Evolutionary conservation across 305 asterid species (phyloP), one percentile per base, ranked within the genome.

Genomic region (Monarda citriodora): DNA sequence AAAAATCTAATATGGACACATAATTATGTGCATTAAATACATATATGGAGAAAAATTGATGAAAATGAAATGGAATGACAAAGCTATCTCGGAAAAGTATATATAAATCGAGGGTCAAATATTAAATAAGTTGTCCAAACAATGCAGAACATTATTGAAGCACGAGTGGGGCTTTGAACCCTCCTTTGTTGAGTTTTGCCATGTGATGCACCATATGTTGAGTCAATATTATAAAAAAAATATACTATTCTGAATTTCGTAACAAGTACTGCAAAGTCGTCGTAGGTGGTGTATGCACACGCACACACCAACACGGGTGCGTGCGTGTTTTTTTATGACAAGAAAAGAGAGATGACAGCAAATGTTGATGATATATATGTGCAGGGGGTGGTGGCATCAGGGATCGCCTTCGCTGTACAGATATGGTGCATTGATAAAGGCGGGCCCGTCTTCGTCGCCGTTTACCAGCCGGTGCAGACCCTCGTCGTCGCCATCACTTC

Each of bases 351-450:
- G 38, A 10, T 65, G 84, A 78, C 73, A 72, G 37, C 51, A 53
- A 64, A 61, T 37, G 22, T 46, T 12, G 13, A 17, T 37, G 58
- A 40, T 53, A 69, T 78, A 91, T 53, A 69, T 78, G 88, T 40
- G 71, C 76, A 95, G 99, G 99, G 99, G 65, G 82, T 95, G 69
- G 99, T 95, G 61, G 99, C 99, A 76, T 93, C 99, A 0, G 99
- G 99, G 81, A 87, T 90, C 15, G 97, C 97, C 45, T 93, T 94
- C 72, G 96, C 99, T 72, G 99, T 95, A 69, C 99, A 95, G 81
- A 95, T 95, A 81, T 95, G 99, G 99, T 95, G 99, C 88, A 95
- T 95, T 42, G 96, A 91, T 66, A 83, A 85, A 49, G 99, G 99
- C 12, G 99, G 99, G 68, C 99, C 99, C 16, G 99, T 95, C 11